Base-by-base conservation (phyloP, 805 yeast genomes). In the Cyberlindnera subsufficiens region DNA sequence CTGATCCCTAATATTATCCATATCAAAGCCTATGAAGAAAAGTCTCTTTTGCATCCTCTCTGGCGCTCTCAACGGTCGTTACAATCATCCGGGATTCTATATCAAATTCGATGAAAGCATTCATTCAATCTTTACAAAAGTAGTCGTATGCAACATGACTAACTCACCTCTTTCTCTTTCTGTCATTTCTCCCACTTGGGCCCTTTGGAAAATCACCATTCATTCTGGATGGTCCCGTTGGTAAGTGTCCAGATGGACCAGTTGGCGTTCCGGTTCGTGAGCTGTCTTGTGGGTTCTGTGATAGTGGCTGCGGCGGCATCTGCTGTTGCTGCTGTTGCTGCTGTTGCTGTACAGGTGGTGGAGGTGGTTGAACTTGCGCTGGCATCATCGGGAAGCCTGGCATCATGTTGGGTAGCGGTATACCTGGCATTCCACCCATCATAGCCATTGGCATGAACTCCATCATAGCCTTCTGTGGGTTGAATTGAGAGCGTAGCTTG, bases 381-480 rank as follows among this genome's bases (percentile, higher is more conserved):
- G 39, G 44, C 37, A 31, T 34, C 17, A 37, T 48, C 13, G 59
- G 63, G 46, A 58, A 48, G 29, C 45, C 46, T 7, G 63, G 61
- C 47, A 56, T 42, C 65, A 65, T 63, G 27, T 30, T 35, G 29
- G 37, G 58, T 57, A 31, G 34, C 4, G 65, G 66, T 37, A 40
- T 38, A 1, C 41, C 45, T 8, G 61, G 61, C 56, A 61, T 53
- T 7, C 58, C 59, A 15, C 60, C 60, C 59, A 60, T 45, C 56
- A 64, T 51, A 18, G 65, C 63, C 53, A 53, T 55, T 16, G 69
- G 68, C 73, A 74, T 74, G 59, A 77, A 66, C 52, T 77, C 78
- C 59, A 78, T 79, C 74, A 87, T 76, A 17, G 87, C 68, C 56
- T 85, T 88, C 43, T 82, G 86, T 3, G 95, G 93, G 46, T 86